A percentile compares a stretch with the other conserved stretches of the same genome.
Evolutionary conservation across 352 stramenopile species (phyloP).

Genomic region (Globisporangium rhizosaccharum): DNA sequence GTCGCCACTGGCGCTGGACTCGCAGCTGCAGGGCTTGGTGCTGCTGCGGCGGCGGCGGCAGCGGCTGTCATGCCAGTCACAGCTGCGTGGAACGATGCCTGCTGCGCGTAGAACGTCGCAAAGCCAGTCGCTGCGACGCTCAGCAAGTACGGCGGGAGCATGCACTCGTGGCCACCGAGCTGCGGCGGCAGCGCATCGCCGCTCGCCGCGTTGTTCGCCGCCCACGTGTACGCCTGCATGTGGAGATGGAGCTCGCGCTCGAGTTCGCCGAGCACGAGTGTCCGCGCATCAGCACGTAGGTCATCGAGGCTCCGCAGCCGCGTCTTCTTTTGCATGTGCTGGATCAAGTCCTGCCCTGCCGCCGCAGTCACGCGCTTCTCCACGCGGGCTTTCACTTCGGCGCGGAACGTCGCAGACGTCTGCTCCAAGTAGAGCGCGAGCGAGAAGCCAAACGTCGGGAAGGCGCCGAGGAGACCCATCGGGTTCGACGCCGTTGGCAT

Average conservation of each 20-base stretch:
- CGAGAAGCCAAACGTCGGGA: slow-evolving; percentile 60
- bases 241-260: slow-evolving; percentile 68
- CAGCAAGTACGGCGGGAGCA: slow-evolving; percentile 48
- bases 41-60: too few relatives aligned
- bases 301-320: slow-evolving; percentile 65
- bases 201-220: slow-evolving; percentile 18
- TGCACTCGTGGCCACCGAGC: slow-evolving; percentile 9
- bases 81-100: slow-evolving; percentile 31
- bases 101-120: slow-evolving; percentile 50
- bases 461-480: slow-evolving; percentile 47
- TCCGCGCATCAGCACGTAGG: slow-evolving; percentile 55
- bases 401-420: slow-evolving; percentile 56
- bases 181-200: slow-evolving; percentile 3
- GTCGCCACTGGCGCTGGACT: not conserved
- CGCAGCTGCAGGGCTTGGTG: not conserved
- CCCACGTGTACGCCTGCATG: slow-evolving; percentile 69
- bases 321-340: slow-evolving; percentile 85
- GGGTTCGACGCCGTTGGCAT: slow-evolving; percentile 67
- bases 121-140: slow-evolving; percentile 56
- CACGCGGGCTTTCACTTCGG: slow-evolving; percentile 63
- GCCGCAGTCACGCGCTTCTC: slow-evolving; percentile 72
- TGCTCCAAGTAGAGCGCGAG: slow-evolving; percentile 73
- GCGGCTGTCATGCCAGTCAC: slow-evolving; percentile 8
- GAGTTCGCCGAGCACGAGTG: slow-evolving; percentile 59
- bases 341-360: slow-evolving; percentile 63